These are phyloP conservation scores for Mrakia blollopis DNA, from an alignment of 768 basidiomycete genomes.

Conservation along the genomic window DNA sequence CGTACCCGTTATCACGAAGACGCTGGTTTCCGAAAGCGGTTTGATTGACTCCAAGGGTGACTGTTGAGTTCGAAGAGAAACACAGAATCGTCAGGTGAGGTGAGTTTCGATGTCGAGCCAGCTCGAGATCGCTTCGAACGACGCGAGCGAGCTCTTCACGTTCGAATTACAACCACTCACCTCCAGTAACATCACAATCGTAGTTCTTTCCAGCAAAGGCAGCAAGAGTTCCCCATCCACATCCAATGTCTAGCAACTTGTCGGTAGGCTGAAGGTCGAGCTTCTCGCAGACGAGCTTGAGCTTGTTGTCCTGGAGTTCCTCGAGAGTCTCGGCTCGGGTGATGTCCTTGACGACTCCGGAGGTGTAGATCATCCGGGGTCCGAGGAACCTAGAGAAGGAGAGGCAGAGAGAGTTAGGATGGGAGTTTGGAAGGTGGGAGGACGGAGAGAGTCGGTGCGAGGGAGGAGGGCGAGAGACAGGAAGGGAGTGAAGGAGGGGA, in stretches of 20 bases:
- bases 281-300: constrained; percentile 90
- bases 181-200: constrained; percentile 88
- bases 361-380: constrained; percentile 95
- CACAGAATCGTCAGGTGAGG: background rate
- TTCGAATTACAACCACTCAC: constrained; percentile 33
- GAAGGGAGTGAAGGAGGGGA: background rate
- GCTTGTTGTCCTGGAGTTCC: constrained; percentile 96
- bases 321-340: constrained; percentile 76
- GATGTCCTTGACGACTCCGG: constrained; percentile 72
- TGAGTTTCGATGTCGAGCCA: too few relatives aligned
- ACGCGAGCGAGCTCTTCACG: background rate
- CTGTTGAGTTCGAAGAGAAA: constrained; percentile 37
- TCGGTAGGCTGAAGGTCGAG: constrained; percentile 82
- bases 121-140: background rate
- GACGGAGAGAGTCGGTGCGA: background rate
- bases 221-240: constrained; percentile 94
- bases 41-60: constrained; percentile 87
- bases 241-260: constrained; percentile 49
- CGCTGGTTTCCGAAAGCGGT: constrained; percentile 86
- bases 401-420: background rate
- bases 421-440: background rate
- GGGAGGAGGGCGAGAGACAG: background rate
- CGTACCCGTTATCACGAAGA: constrained; percentile 65
- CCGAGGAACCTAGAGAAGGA: constrained; percentile 69
- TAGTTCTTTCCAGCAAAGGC: constrained; percentile 97